Conservation (phyloP, 257 asterid species). For the Capsicum rhomboideum region DNA sequence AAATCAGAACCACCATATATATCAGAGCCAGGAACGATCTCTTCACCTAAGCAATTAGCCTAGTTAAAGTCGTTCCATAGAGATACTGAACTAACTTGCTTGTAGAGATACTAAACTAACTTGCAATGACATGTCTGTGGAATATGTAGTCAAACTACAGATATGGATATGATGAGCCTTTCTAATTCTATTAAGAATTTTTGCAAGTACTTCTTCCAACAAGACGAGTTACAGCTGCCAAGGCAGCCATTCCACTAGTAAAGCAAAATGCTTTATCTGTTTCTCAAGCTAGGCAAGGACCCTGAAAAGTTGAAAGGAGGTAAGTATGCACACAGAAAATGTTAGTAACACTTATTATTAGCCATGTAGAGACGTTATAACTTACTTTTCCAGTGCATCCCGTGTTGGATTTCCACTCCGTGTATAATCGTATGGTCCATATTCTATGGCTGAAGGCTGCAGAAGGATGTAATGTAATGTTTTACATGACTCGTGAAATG, state of each 20-base stretch:
- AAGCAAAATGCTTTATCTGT: conserved; percentile 80
- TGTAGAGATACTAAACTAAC: neutral
- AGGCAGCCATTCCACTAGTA: conserved; percentile 97
- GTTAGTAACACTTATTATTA: neutral
- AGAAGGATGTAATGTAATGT: neutral
- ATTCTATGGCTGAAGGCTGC: conserved; percentile 82
- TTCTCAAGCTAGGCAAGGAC: conserved; percentile 85
- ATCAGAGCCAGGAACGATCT: conserved; percentile 87
- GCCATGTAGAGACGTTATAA: conserved; percentile 1
- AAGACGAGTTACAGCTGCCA: conserved; percentile 79
- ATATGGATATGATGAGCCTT: neutral
- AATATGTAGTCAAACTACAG: neutral
- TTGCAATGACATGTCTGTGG: neutral
- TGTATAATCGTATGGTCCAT: conserved; percentile 77
- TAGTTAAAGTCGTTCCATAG: neutral
- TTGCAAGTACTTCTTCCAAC: conserved; percentile 49
- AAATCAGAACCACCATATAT: conserved; percentile 96
- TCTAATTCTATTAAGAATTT: neutral
- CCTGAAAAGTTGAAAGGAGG: conserved; percentile 24
- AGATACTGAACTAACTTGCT: no score
- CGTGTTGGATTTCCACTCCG: conserved; percentile 96
- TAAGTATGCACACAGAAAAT: conserved; percentile 2
- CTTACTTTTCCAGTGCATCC: conserved; percentile 69
- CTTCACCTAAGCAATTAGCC: conserved; percentile 41
- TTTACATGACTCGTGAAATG: neutral